Evolutionary conservation across 169 alveolate species (phyloP).

Genomic region (Amoebophrya sp.): DNA sequence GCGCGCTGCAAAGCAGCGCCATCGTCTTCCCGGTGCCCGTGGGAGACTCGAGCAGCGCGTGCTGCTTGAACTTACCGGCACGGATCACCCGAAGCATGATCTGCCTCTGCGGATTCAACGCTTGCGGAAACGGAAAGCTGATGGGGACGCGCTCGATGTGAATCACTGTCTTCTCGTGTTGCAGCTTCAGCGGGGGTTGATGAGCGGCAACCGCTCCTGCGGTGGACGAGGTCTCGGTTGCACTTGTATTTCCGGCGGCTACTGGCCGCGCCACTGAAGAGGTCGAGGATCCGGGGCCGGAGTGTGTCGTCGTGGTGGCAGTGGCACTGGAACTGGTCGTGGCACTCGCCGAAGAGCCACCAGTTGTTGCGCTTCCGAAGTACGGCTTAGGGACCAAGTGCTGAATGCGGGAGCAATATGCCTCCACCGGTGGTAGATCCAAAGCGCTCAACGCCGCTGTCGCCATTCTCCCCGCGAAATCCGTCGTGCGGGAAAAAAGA

Average conservation of each 20-base stretch:
- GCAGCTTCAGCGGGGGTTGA: too few relatives aligned
- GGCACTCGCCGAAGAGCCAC: too few relatives aligned
- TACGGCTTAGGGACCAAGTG: neutral
- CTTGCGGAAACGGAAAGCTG: neutral
- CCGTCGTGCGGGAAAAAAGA: too few relatives aligned
- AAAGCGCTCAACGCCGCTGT: too few relatives aligned
- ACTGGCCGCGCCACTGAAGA: too few relatives aligned
- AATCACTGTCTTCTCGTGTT: neutral
- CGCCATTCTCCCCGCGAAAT: too few relatives aligned
- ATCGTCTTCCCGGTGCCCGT: slow-evolving; percentile 92
- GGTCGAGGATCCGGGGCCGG: too few relatives aligned
- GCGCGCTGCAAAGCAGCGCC: slow-evolving; percentile 64
- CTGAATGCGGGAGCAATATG: neutral
- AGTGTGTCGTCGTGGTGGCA: too few relatives aligned
- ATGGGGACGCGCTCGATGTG: neutral
- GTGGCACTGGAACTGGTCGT: too few relatives aligned
- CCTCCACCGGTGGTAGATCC: neutral
- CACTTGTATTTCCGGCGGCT: too few relatives aligned
- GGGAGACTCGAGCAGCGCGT: slow-evolving; percentile 85
- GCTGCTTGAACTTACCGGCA: slow-evolving; percentile 16
- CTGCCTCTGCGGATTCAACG: neutral
- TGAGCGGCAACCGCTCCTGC: too few relatives aligned
- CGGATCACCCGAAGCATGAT: neutral
- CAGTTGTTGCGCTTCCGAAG: neutral
- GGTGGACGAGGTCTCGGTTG: too few relatives aligned